These are phyloP conservation scores for Alternaria postmessia DNA, from an alignment of 2,329 filamentous ascomycete species.

Conservation along the genomic window DNA sequence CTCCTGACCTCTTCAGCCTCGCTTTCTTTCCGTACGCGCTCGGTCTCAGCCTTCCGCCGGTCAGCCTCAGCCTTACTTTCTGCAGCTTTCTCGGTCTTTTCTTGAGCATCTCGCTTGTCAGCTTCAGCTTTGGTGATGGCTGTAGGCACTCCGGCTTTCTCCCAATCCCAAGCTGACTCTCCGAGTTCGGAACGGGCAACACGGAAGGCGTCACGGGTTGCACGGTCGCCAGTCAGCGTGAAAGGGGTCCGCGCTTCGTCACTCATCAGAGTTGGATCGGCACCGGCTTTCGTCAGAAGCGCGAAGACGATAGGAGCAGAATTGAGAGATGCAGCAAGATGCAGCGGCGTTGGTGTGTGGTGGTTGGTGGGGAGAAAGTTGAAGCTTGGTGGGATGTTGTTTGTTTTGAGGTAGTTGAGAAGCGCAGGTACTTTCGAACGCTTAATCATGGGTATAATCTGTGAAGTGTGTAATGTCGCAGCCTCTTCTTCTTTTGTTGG, in stretches of 20 bases:
- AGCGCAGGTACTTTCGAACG: constrained; percentile 89
- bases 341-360: constrained; percentile 83
- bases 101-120: constrained; percentile 72
- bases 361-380: constrained; percentile 75
- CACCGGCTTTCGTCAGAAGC: constrained; percentile 75
- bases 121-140: constrained; percentile 75
- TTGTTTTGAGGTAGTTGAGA: constrained; percentile 81
- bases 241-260: constrained; percentile 84
- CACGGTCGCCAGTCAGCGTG: constrained; percentile 83
- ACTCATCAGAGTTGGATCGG: constrained; percentile 71
- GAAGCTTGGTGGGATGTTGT: constrained; percentile 75
- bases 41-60: constrained; percentile 76
- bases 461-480: constrained; percentile 82
- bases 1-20: constrained; percentile 58
- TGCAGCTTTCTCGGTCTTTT: constrained; percentile 72
- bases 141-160: constrained; percentile 74
- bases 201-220: constrained; percentile 90
- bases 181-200: constrained; percentile 84
- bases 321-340: constrained; percentile 84
- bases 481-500: constrained; percentile 87
- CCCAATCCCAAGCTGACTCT: constrained; percentile 81
- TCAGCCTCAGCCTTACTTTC: constrained; percentile 69
- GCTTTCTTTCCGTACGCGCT: constrained; percentile 69
- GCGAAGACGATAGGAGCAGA: constrained; percentile 78
- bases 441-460: constrained; percentile 86